Conservation (phyloP, 2,329 filamentous ascomycete species). For the Aspergillus arachidicola region DNA sequence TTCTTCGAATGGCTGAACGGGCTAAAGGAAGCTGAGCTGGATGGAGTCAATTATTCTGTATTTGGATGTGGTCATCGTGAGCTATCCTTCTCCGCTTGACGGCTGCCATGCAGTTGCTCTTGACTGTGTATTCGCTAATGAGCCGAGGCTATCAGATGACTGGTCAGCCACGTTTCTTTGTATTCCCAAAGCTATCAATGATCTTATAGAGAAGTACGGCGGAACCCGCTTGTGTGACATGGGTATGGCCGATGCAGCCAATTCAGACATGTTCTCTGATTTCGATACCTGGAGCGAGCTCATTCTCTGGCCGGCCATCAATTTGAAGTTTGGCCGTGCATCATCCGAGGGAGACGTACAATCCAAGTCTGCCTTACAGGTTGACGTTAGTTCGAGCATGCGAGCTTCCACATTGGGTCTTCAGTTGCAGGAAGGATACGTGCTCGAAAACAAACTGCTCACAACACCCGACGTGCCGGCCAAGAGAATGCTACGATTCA, state of each 20-base stretch:
- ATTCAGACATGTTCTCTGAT: conserved; percentile 67
- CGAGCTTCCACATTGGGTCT: conserved; percentile 63
- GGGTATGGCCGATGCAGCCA: conserved; percentile 62
- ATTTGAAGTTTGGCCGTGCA: conserved; percentile 38
- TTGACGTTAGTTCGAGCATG: conserved; percentile 56
- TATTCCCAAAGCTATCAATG: conserved; percentile 66
- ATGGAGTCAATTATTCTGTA: conserved; percentile 65
- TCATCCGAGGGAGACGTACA: conserved; percentile 15
- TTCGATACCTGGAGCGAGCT: conserved; percentile 71
- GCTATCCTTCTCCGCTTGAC: conserved; percentile 1
- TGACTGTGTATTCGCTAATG: not conserved
- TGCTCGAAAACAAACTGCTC: conserved; percentile 57
- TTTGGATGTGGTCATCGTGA: conserved; percentile 67
- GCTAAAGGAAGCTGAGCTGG: conserved; percentile 54
- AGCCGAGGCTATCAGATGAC: conserved; percentile 35
- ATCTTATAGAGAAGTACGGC: conserved; percentile 55
- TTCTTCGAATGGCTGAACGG: conserved; percentile 69
- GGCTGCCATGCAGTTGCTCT: not conserved
- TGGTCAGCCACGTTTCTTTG: conserved; percentile 65
- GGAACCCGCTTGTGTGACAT: conserved; percentile 52
- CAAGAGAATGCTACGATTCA: conserved; percentile 69
- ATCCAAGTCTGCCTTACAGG: conserved; percentile 43
- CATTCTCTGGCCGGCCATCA: conserved; percentile 55
- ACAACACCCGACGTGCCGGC: conserved; percentile 53
- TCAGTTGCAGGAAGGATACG: conserved; percentile 63